A percentile compares a stretch with the other conserved stretches of the same genome.
Evolutionary conservation across 1,284 basidiomycete genomes (phyloP).

Genomic region (Phellopilus nigrolimitatus): DNA sequence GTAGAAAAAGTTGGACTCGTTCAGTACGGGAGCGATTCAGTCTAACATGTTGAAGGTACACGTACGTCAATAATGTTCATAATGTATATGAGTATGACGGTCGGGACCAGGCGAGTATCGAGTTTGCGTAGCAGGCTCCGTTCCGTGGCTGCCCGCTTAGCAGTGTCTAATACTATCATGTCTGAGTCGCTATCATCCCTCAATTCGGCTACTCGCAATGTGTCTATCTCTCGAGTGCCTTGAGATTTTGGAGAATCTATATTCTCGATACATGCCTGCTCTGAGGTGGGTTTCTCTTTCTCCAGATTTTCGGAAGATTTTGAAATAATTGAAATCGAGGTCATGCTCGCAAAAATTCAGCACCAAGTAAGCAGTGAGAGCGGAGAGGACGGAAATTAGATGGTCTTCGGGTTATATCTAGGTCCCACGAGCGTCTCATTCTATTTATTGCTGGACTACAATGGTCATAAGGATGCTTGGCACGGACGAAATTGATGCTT

Average conservation of each 20-base stretch:
- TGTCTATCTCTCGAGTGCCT: not conserved
- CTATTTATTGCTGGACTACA: too few relatives aligned
- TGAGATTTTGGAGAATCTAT: not conserved
- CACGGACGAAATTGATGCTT: too few relatives aligned
- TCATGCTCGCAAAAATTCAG: too few relatives aligned
- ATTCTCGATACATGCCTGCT: not conserved
- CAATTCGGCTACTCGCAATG: too few relatives aligned
- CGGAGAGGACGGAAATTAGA: too few relatives aligned
- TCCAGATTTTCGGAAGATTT: not conserved
- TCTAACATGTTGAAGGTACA: constrained; percentile 6
- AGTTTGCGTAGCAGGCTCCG: constrained; percentile 47
- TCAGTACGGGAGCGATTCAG: not conserved
- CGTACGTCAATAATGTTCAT: constrained; percentile 68
- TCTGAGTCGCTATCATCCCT: too few relatives aligned
- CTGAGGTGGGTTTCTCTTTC: not conserved
- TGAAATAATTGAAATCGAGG: too few relatives aligned
- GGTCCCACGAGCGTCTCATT: too few relatives aligned
- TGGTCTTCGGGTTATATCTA: too few relatives aligned
- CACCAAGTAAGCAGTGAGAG: too few relatives aligned
- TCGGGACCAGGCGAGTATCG: constrained; percentile 54
- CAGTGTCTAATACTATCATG: too few relatives aligned
- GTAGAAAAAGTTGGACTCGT: not conserved
- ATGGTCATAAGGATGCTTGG: too few relatives aligned
- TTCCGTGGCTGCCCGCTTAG: constrained; percentile 27
- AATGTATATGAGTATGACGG: constrained; percentile 55